Evolutionary conservation across 768 basidiomycete genomes (phyloP).

Genomic region (Leccinum rimulosum): DNA sequence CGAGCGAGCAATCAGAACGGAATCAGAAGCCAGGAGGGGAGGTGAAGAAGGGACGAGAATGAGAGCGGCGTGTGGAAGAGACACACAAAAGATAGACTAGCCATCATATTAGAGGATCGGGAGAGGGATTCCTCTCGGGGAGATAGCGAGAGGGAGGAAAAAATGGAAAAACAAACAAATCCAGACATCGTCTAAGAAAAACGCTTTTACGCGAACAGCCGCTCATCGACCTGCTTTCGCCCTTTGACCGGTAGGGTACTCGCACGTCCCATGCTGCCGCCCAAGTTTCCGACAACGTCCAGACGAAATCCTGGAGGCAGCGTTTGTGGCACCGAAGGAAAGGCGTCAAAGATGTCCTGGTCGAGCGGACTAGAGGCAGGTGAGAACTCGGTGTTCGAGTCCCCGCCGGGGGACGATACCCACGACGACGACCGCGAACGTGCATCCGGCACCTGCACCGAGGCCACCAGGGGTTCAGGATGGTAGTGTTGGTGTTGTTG

Average conservation of each 20-base stretch:
- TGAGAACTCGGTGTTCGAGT: constrained; percentile 43
- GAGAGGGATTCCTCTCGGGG: background rate
- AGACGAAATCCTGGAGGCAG: constrained; percentile 34
- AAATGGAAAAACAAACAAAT: background rate
- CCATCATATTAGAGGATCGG: constrained; percentile 8
- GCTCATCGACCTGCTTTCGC: constrained; percentile 25
- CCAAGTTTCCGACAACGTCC: constrained; percentile 9
- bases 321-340: constrained; percentile 64
- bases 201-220: constrained; percentile 21
- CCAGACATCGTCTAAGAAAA: constrained; percentile 9
- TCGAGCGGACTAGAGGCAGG: constrained; percentile 42
- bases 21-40: background rate
- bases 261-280: constrained; percentile 13
- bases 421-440: constrained; percentile 36
- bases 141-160: background rate
- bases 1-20: background rate
- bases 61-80: background rate
- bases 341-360: constrained; percentile 62
- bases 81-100: constrained; percentile 6
- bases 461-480: background rate
- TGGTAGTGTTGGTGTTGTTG: background rate
- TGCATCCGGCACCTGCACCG: background rate
- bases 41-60: background rate
- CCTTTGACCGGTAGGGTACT: constrained; percentile 28
- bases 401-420: constrained; percentile 39